Percentiles rank a stretch among this genome's conserved stretches.
These are phyloP conservation scores for Aphanocladium album DNA, from an alignment of 2,329 filamentous ascomycete species.

Conservation along the genomic window DNA sequence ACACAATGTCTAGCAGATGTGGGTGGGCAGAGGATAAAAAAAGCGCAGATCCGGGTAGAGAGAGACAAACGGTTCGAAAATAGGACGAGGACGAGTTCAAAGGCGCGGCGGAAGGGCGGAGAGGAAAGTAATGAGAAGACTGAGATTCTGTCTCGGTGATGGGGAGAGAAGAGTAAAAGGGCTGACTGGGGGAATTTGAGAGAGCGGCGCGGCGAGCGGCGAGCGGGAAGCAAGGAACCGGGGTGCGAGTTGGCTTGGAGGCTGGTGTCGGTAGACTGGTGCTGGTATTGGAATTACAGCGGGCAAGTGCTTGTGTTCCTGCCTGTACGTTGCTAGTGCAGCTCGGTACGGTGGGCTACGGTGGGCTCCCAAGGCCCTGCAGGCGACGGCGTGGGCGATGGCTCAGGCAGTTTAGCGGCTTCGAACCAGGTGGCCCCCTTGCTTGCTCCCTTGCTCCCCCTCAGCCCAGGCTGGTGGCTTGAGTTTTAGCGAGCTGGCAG, in stretches of 20 bases:
- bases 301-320: too few species aligned
- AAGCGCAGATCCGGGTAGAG: not conserved
- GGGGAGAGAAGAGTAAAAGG: not conserved
- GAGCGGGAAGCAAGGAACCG: not conserved
- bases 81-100: not conserved
- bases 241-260: not conserved
- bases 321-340: too few species aligned
- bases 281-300: too few species aligned
- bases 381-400: too few species aligned
- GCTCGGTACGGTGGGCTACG: too few species aligned
- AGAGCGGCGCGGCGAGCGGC: not conserved
- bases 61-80: not conserved
- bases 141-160: not conserved
- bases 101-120: not conserved
- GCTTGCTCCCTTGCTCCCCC: too few species aligned
- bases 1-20: conserved; percentile 10
- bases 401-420: too few species aligned
- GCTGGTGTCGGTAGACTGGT: not conserved
- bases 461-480: too few species aligned
- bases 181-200: too few species aligned
- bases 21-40: not conserved
- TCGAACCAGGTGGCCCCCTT: too few species aligned
- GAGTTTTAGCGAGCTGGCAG: too few species aligned
- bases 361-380: too few species aligned
- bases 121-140: not conserved